Evolutionary conservation across 2,329 filamentous ascomycete genomes (phyloP), one percentile per base, ranked within the genome.

Genomic region (Cercospora berteroae): DNA sequence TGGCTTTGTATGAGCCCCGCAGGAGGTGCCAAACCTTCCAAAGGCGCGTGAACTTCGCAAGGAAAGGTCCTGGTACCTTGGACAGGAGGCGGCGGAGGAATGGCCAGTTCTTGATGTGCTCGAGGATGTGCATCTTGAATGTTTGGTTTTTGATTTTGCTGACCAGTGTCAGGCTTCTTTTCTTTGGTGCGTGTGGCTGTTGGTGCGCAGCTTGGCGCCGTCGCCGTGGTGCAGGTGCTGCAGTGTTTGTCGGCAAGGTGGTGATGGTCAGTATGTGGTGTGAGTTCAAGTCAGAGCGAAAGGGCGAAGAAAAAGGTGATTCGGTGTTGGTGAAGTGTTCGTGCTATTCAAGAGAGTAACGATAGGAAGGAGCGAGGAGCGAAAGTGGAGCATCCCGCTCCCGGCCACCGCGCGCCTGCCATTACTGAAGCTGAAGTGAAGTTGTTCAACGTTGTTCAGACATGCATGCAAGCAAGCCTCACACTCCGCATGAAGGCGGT

Each of bases 1-100:
- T 64, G n/a, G 63, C 18, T 23, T 63, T 55, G 69, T 73, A 73
- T 1, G 67, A 66, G 61, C 69, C 69, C n/a, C 60, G 52, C n/a
- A 67, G 25, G 12, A 71, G 44, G 44, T 74, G 71, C 62, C 56
- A 67, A 2, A 65, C 16, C 63, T 71, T 70, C 72, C 72, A 74
- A 0, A 73, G 42, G 16, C 58, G 42, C 8, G 71, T 69, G 23
- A 72, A 39, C 42, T 71, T 72, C 16, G 73, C 73, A 23, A 74
- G 42, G 20, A 69, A 27, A 6, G 70, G 66, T 23, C 71, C 72
- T 42, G 70, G 69, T 6, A 73, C 67, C 18, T 66, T 42, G 36
- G 44, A 61, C 60, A 63, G 58, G 18, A 68, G 20, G 10, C 56
- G 59, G 12, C 63, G 62, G 13, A 67, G 29, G n/a, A 60, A 48